Conservation (phyloP, 345 rosid species). For the Heritiera fomes region DNA sequence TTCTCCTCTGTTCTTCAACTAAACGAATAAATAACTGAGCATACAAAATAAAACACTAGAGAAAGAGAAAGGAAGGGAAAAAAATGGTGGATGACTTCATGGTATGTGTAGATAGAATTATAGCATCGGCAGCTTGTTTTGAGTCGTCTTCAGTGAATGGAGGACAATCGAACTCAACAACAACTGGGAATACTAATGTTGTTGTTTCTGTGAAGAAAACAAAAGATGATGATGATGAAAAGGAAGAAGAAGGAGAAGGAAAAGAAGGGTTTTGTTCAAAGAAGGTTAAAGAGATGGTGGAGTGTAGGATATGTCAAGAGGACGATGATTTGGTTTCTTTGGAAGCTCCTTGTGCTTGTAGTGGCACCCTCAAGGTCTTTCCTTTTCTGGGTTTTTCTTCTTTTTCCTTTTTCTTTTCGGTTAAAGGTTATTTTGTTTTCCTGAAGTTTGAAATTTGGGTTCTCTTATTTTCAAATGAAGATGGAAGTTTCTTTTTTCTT, state of each 20-base stretch:
- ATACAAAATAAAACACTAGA: not conserved
- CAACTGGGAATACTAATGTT: not conserved
- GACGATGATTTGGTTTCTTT: conserved; percentile 44
- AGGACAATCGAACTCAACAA: not conserved
- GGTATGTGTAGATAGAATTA: conserved; percentile 45
- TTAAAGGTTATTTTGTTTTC: not conserved
- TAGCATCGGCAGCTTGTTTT: conserved; percentile 41
- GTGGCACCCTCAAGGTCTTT: conserved; percentile 66
- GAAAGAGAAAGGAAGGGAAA: not conserved
- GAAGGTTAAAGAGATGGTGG: conserved; percentile 37
- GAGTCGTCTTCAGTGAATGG: conserved; percentile 26
- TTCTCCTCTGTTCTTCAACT: not conserved
- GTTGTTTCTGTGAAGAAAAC: conserved; percentile 14
- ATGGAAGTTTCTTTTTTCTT: not conserved
- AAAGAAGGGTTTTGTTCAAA: conserved; percentile 36
- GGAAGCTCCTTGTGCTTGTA: conserved; percentile 73
- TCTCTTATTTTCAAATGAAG: not conserved
- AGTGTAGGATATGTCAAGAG: conserved; percentile 76
- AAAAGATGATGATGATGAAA: not conserved
- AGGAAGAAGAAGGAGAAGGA: conserved; percentile 13
- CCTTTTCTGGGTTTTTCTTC: not conserved
- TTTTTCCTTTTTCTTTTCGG: not conserved
- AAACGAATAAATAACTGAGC: not conserved
- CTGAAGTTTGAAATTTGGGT: not conserved
- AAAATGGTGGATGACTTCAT: conserved; percentile 52